Conservation (phyloP, 2,329 filamentous ascomycete species). For the Corynespora cassiicola region DNA sequence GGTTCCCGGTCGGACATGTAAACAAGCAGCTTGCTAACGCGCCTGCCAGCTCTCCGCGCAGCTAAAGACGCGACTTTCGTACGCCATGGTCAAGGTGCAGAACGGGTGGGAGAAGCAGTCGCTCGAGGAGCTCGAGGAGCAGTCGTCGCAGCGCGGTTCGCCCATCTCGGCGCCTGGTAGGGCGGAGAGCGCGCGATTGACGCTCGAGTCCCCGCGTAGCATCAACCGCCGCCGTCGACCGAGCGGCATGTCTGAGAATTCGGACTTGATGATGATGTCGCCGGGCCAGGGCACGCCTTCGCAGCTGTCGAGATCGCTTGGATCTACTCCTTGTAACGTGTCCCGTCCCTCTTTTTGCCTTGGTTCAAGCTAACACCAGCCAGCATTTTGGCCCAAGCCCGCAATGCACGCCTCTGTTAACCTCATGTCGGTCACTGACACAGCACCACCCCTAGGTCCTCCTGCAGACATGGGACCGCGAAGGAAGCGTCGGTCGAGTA, state of each 20-base stretch:
- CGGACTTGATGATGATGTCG: constrained; percentile 42
- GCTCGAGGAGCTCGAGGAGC: constrained; percentile 77
- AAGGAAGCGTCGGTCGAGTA: constrained; percentile 44
- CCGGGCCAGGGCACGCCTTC: constrained; percentile 32
- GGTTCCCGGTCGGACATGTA: too few species aligned
- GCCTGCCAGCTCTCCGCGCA: constrained; percentile 72
- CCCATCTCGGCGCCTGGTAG: constrained; percentile 64
- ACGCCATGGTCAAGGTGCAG: constrained; percentile 90
- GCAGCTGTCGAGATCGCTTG: constrained; percentile 29
- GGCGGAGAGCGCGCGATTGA: constrained; percentile 26
- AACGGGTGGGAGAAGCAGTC: constrained; percentile 84
- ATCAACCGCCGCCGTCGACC: constrained; percentile 36
- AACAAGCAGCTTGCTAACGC: constrained; percentile 30
- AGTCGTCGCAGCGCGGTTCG: constrained; percentile 74
- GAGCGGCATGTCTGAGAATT: constrained; percentile 44
- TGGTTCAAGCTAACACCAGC: constrained; percentile 6
- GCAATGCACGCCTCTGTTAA: constrained; percentile 34
- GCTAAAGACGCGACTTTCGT: constrained; percentile 82
- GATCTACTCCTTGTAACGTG: constrained; percentile 30
- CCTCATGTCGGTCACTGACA: constrained; percentile 35
- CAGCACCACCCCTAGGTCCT: constrained; percentile 36
- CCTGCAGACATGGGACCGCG: constrained; percentile 39
- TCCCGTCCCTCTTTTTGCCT: neutral
- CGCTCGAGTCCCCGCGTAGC: constrained; percentile 38
- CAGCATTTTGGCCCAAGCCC: constrained; percentile 40